Evolutionary conservation across 2,329 filamentous ascomycete species (phyloP), one percentile per base, ranked within the genome.

Genomic region (Colletotrichum sublineola): DNA sequence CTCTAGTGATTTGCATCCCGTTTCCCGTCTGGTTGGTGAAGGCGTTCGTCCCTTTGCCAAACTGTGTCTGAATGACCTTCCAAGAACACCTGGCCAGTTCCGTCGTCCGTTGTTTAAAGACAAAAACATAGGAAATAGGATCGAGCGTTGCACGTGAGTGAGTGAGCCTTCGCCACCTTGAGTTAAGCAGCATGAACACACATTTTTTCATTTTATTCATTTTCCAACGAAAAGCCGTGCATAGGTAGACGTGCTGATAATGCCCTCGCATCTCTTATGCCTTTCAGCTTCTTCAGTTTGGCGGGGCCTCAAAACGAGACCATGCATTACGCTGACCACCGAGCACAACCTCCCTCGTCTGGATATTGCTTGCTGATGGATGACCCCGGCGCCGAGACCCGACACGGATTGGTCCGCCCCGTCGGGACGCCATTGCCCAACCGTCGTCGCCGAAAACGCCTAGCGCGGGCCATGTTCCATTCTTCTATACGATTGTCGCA

Each of bases 401-500:
- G 24, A 63, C 3, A 65, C 66, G 69, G 60, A 14, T 33, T 55
- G 48, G 36, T 20, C 62, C 62, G 29, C 20, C 29, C 40, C 31
- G 46, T 44, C 60, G 60, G 55, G 15, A 15, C 31, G 53, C n/a
- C 53, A 8, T 48, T 55, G 44, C 31, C 69, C 69, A 72, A 64
- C 66, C 69, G 60, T n/a, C 42, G 33, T 40, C 33, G 52, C 29
- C 46, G 31, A 50, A 55, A 60, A 5, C 53, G 69, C 14, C n/a
- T 64, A 64, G 53, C 53, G 53, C 53, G 18, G 60, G 36, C 31
- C 40, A 29, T 53, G 24, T 53, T 24, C 24, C 18, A 53, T 3
- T 40, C 20, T 46, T 63, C 24, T 46, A 69, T 20, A 69, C 69
- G 60, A 72, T 33, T 29, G 58, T 60, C 56, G 66, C 66, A 61